Percentiles rank a stretch among this genome's conserved stretches.
Conservation (phyloP, 1,284 basidiomycete genomes). For the Naganishia sp. region DNA sequence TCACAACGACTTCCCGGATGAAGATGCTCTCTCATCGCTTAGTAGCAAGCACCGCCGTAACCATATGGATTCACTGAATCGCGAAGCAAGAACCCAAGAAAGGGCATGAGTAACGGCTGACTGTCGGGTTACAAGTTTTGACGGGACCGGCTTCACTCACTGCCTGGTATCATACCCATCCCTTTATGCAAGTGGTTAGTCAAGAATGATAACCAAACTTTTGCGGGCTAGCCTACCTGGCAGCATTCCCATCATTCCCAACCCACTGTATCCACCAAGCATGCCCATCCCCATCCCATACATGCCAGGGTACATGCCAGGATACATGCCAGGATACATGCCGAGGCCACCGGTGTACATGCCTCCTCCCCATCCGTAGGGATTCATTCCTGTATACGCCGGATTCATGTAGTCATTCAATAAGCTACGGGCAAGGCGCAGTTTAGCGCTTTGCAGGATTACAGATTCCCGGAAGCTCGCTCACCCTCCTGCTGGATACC, state of each 20-base stretch:
- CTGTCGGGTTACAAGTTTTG: not conserved
- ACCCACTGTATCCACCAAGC: not conserved
- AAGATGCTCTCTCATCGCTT: not conserved
- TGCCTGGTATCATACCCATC: constrained; percentile 16
- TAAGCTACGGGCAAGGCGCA: not conserved
- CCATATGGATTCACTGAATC: constrained; percentile 25
- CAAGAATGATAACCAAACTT: not conserved
- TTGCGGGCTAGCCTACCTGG: not conserved
- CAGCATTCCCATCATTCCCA: constrained; percentile 14
- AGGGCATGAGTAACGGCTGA: not conserved
- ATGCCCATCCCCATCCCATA: constrained; percentile 10
- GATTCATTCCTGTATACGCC: constrained; percentile 4
- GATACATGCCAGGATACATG: too few relatives aligned
- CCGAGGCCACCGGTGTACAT: constrained; percentile 14
- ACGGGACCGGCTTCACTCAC: not conserved
- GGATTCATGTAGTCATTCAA: constrained; percentile 30
- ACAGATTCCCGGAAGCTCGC: not conserved
- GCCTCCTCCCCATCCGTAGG: constrained; percentile 12
- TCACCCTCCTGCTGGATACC: constrained; percentile 33
- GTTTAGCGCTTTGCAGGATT: not conserved
- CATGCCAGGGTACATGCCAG: constrained; percentile 22
- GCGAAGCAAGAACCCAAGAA: too few relatives aligned
- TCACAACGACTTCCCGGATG: too few relatives aligned
- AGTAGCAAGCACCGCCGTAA: constrained; percentile 24
- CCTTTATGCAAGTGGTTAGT: not conserved